Conservation (phyloP, 164 flowering plant species). For the Vitis rotundifolia region DNA sequence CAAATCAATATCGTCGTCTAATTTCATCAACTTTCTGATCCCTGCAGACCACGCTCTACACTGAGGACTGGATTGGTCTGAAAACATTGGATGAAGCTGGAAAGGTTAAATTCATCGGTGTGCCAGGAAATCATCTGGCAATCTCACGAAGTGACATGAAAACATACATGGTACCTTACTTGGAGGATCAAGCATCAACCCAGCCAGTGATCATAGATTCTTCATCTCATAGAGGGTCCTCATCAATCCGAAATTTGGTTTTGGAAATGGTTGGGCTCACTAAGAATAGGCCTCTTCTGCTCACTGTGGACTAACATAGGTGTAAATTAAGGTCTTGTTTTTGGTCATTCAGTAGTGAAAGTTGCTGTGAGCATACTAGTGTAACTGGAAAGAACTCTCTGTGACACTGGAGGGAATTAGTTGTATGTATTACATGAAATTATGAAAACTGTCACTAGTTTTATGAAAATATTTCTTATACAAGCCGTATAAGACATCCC, state of each 20-base stretch:
- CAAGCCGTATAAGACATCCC: too few relatives aligned
- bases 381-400: too few relatives aligned
- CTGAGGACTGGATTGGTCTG: constrained; percentile 89
- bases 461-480: too few relatives aligned
- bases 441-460: too few relatives aligned
- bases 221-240: constrained; percentile 16
- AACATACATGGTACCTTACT: constrained; percentile 66
- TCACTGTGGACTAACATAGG: neutral
- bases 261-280: constrained; percentile 21
- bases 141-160: constrained; percentile 63
- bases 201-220: neutral
- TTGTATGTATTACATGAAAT: too few relatives aligned
- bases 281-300: constrained; percentile 6
- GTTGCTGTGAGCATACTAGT: too few relatives aligned
- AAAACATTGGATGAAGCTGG: constrained; percentile 80
- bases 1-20: constrained; percentile 23
- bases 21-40: constrained; percentile 36
- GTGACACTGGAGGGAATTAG: too few relatives aligned
- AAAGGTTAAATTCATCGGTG: constrained; percentile 60
- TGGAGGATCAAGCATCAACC: constrained; percentile 26
- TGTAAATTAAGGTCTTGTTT: neutral
- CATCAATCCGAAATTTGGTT: constrained; percentile 18
- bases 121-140: constrained; percentile 69
- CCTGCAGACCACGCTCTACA: constrained; percentile 76
- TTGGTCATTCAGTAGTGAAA: too few relatives aligned